Conservation (phyloP, 352 stramenopile genomes). For the Phytophthora litchii region DNA sequence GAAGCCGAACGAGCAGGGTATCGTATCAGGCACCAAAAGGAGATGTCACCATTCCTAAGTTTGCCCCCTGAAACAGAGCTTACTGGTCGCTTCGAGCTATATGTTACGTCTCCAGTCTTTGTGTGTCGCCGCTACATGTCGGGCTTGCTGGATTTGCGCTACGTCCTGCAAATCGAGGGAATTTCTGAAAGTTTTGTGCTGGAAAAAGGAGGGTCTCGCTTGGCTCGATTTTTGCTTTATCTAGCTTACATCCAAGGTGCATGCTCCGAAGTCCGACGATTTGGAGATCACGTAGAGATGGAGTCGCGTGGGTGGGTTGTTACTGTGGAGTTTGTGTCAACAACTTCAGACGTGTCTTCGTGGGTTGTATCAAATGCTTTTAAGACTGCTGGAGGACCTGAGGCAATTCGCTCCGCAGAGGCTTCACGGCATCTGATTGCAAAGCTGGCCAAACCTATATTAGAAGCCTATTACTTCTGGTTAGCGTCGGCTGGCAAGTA, state of each 20-base stretch:
- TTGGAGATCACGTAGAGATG: constrained; percentile 78
- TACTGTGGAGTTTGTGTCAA: constrained; percentile 85
- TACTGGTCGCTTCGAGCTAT: constrained; percentile 62
- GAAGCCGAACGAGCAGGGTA: constrained; percentile 52
- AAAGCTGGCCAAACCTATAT: constrained; percentile 64
- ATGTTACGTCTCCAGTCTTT: constrained; percentile 92
- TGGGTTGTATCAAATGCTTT: constrained; percentile 85
- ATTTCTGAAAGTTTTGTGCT: constrained; percentile 92
- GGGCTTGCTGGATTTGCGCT: constrained; percentile 97
- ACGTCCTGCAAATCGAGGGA: constrained; percentile 97
- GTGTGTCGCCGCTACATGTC: constrained; percentile 95
- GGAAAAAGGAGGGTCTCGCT: constrained; percentile 58
- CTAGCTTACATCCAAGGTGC: constrained; percentile 79
- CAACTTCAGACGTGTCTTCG: constrained; percentile 76
- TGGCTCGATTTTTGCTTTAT: constrained; percentile 75
- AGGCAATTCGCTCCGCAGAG: constrained; percentile 29
- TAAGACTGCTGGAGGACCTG: constrained; percentile 41
- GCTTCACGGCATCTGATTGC: constrained; percentile 45
- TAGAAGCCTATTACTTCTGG: constrained; percentile 86
- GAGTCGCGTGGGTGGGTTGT: constrained; percentile 85
- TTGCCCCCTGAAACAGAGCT: constrained; percentile 65
- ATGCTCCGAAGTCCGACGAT: constrained; percentile 61
- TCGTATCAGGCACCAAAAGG: constrained; percentile 39
- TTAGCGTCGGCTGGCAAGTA: constrained; percentile 76
- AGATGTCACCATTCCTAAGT: constrained; percentile 55